phyloP scores from a whole-genome alignment of 306 rosid species.

The Echinosophora koreensis region DNA sequence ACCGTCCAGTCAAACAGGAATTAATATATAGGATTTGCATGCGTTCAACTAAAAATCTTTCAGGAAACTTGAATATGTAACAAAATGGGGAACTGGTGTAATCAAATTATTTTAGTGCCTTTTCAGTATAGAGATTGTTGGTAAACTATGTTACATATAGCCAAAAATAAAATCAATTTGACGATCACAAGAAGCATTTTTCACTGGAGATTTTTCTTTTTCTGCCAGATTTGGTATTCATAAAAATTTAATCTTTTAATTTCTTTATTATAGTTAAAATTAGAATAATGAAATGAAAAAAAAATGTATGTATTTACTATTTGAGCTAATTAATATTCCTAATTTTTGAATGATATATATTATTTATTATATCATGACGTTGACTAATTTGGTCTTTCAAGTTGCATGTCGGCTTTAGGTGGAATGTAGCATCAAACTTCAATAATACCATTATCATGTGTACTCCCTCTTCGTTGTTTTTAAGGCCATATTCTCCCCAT shows the following conservation, averaged over 20 bases:
- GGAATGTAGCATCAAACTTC: slow-evolving; percentile 26
- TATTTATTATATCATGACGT: not conserved
- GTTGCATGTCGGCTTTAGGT: slow-evolving; percentile 23
- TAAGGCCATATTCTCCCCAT: slow-evolving; percentile 3
- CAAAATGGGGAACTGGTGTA: not conserved
- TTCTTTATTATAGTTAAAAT: not conserved
- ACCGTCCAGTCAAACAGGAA: too few relatives aligned
- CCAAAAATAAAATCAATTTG: too few relatives aligned
- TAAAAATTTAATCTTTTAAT: not conserved
- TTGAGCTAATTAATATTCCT: not conserved
- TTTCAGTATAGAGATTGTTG: not conserved
- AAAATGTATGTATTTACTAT: not conserved
- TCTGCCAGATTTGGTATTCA: not conserved
- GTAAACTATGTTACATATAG: not conserved
- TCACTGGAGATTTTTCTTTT: not conserved
- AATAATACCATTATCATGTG: slow-evolving; percentile 28
- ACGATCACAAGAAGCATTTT: too few relatives aligned
- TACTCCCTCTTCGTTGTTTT: not conserved
- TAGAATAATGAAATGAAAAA: not conserved
- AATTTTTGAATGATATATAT: slow-evolving; percentile 4
- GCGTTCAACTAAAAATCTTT: not conserved
- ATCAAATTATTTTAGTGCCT: not conserved
- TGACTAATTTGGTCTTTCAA: not conserved
- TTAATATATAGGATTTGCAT: not conserved
- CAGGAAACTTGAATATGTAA: not conserved